Evolutionary conservation across 176 grass and related monocot species (phyloP), one percentile per base, ranked within the genome.

Genomic region (Pontederia crassipes): DNA sequence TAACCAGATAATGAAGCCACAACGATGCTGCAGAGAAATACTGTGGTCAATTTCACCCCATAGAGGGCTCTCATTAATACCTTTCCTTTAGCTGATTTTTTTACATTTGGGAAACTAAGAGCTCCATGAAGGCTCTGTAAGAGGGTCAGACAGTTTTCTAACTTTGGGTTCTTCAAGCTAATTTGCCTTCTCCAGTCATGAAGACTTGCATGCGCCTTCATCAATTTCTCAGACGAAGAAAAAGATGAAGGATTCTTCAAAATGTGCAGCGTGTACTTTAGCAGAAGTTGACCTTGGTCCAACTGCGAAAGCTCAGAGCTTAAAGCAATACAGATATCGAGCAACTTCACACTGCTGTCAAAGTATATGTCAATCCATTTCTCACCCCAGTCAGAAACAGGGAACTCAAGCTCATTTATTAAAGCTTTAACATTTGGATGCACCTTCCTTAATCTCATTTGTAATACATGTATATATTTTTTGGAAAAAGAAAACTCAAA

Each of bases 361-460:
- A 97, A 74, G 65, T 97, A 97, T 52, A 80, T 68, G 69, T 92
- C 93, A 16, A 88, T 83, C 93, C 87, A 97, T 54, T 81, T 97
- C 57, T 88, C 79, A 18, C 91, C 84, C 81, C 93, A 97, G 2
- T 97, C 84, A 0, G 81, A 86, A 51, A 88, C 71, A 26, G 87
- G 93, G 52, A 97, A 71, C 60, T 83, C 78, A 0, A 97, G 81
- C 62, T 92, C 81, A 9, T 74, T 85, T 46, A 92, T 92, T 57
- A 97, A 83, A 66, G 70, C 69, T 9, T 32, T 66, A 58, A n/a
- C n/a, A n/a, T n/a, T n/a, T n/a, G n/a, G n/a, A n/a, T n/a, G n/a
- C n/a, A n/a, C n/a, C n/a, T n/a, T n/a, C n/a, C n/a, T n/a, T n/a
- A n/a, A n/a, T n/a, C n/a, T n/a, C n/a, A n/a, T n/a, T n/a, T n/a